Percentiles rank a stretch among this genome's conserved stretches.
phyloP scores from a whole-genome alignment of 176 grass and related monocot genomes.

The Musa schizocarpa region DNA sequence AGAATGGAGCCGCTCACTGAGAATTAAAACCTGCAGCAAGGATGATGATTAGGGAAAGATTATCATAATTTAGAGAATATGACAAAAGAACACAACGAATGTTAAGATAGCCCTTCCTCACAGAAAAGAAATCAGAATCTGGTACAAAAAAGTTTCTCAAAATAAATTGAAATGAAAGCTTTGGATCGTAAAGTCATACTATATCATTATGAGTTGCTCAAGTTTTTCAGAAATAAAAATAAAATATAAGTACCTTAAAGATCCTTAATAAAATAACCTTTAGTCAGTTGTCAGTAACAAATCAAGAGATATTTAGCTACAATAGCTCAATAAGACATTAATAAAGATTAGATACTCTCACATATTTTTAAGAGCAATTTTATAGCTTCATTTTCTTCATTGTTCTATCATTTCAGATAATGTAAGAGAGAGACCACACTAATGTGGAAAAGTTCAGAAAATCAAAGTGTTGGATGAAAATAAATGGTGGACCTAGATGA shows the following conservation, averaged over 20 bases:
- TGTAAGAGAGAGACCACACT: not conserved
- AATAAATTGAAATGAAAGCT: not conserved
- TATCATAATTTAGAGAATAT: not conserved
- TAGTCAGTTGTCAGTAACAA: not conserved
- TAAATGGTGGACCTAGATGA: not conserved
- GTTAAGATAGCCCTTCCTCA: not conserved
- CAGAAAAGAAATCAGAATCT: not conserved
- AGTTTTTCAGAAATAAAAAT: not conserved
- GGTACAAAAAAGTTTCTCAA: not conserved
- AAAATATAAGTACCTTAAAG: not conserved
- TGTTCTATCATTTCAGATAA: not conserved
- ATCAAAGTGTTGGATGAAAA: not conserved
- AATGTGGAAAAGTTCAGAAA: not conserved
- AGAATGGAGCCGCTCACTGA: conserved; percentile 69
- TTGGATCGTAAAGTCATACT: not conserved
- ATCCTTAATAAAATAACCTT: not conserved
- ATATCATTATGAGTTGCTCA: not conserved
- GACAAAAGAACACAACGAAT: not conserved
- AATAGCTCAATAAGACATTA: not conserved
- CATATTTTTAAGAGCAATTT: not conserved
- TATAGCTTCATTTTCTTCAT: too few species aligned
- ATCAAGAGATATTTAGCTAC: not conserved
- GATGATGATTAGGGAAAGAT: not conserved
- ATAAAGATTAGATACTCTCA: not conserved
- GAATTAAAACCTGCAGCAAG: conserved; percentile 68